Conservation (phyloP, 495 filamentous ascomycete species). For the Letharia lupina region DNA sequence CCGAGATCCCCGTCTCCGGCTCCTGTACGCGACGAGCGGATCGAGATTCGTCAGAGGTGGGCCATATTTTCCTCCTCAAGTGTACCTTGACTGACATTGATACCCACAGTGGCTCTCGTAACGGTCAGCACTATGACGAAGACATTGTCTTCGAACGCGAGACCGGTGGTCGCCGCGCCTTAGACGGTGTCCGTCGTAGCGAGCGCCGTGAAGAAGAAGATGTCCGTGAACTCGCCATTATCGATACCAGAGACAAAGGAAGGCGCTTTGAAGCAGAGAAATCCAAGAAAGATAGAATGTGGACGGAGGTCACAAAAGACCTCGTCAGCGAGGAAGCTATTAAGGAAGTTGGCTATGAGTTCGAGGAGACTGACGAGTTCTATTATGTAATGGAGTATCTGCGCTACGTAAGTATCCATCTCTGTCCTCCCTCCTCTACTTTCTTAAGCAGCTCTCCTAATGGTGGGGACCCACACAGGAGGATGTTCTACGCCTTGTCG, state of each 20-base stretch:
- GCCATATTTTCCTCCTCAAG: conserved; percentile 10
- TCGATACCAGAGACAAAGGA: conserved; percentile 33
- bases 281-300: conserved; percentile 56
- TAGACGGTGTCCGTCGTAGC: conserved; percentile 36
- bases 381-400: conserved; percentile 93
- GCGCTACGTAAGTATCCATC: conserved; percentile 57
- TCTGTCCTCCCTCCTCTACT: conserved; percentile 23
- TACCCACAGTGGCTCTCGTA: conserved; percentile 19
- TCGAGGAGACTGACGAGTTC: conserved; percentile 80
- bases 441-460: background rate
- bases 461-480: conserved; percentile 44
- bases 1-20: conserved; percentile 21
- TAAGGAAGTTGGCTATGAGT: conserved; percentile 75
- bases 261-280: conserved; percentile 37
- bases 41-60: conserved; percentile 43
- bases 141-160: conserved; percentile 53
- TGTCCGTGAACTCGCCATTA: conserved; percentile 30
- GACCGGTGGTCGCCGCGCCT: conserved; percentile 17
- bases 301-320: conserved; percentile 97
- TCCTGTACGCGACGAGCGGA: conserved; percentile 37
- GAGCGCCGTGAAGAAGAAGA: conserved; percentile 43
- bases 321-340: conserved; percentile 83
- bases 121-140: conserved; percentile 42
- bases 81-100: background rate
- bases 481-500: conserved; percentile 75